Evolutionary conservation across 1,284 basidiomycete genomes (phyloP).

Genomic region (Boletus sp.): DNA sequence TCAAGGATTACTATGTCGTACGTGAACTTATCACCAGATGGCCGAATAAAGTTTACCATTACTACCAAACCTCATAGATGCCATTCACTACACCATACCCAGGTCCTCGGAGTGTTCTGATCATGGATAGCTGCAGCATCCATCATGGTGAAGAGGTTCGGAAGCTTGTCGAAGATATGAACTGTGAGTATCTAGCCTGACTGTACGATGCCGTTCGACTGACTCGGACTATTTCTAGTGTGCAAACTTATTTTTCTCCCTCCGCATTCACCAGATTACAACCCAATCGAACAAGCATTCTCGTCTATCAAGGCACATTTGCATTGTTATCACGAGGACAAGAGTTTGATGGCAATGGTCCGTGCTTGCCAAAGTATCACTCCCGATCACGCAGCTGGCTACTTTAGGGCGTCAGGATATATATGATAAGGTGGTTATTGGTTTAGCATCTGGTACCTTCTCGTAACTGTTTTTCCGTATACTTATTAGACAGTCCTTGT

Average conservation of each 20-base stretch:
- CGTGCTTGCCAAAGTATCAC: not conserved
- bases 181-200: too few species aligned
- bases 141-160: not conserved
- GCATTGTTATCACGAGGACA: not conserved
- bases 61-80: not conserved
- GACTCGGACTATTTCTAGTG: not conserved
- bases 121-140: not conserved
- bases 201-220: too few species aligned
- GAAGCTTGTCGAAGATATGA: too few species aligned
- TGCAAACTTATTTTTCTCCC: not conserved
- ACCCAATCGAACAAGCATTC: not conserved
- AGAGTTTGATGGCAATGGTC: not conserved
- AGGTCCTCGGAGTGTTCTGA: not conserved
- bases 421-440: conserved; percentile 23
- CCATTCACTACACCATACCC: not conserved
- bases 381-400: not conserved
- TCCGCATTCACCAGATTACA: not conserved
- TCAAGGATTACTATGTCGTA: not conserved
- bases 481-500: too few species aligned
- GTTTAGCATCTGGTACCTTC: too few species aligned
- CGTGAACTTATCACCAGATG: not conserved
- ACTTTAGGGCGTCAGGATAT: not conserved
- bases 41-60: too few species aligned
- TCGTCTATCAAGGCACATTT: not conserved
- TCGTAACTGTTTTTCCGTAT: too few species aligned